Evolutionary conservation across 2,329 filamentous ascomycete species (phyloP).

Genomic region (Exophiala lecanii-corni): DNA sequence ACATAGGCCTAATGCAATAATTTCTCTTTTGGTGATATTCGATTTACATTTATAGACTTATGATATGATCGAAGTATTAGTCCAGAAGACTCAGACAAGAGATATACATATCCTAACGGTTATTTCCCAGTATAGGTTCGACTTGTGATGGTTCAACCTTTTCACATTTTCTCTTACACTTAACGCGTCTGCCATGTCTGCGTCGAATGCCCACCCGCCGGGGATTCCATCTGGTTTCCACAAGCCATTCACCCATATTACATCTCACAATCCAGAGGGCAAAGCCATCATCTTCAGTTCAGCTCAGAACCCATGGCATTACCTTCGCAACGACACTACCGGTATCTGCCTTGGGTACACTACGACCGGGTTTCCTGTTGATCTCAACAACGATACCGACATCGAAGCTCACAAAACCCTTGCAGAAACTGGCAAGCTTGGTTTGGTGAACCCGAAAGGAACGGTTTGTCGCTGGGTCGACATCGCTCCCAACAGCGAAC

Average conservation of each 20-base stretch:
- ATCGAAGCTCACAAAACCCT: conserved; percentile 4
- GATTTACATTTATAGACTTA: no score
- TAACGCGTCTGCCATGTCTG: no score
- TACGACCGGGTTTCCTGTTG: background rate
- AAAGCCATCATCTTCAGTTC: conserved; percentile 6
- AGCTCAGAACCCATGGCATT: background rate
- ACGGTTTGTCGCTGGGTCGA: conserved; percentile 34
- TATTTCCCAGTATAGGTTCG: no score
- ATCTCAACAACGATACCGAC: conserved; percentile 10
- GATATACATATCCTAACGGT: no score
- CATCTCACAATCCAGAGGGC: conserved; percentile 5
- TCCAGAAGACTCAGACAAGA: no score
- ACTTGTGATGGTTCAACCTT: no score
- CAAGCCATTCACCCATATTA: conserved; percentile 7
- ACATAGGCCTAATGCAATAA: no score
- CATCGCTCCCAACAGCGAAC: conserved; percentile 39
- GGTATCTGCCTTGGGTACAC: background rate
- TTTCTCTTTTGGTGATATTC: no score
- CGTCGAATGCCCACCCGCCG: no score
- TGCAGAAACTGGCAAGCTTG: background rate
- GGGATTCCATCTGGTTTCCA: conserved; percentile 1
- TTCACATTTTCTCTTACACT: no score
- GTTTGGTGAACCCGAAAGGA: conserved; percentile 3
- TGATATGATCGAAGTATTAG: no score
- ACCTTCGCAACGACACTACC: background rate